Conservation (phyloP, 2,329 filamentous ascomycete species). For the Helotiales sp. region DNA sequence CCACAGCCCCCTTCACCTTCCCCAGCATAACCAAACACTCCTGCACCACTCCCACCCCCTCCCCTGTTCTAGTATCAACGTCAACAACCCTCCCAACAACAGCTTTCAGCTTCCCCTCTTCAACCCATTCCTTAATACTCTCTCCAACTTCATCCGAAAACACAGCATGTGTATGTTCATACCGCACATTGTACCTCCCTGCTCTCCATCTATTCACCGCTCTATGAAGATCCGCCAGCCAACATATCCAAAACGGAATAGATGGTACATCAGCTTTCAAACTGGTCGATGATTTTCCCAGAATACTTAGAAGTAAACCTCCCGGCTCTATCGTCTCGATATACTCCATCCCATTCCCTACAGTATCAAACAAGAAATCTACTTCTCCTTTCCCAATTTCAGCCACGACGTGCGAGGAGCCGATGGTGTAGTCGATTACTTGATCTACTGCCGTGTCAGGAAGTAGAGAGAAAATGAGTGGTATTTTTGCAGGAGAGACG, state of each 20-base stretch:
- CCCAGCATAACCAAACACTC: slow-evolving; percentile 37
- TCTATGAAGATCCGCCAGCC: slow-evolving; percentile 33
- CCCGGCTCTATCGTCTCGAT: slow-evolving; percentile 37
- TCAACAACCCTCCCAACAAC: slow-evolving; percentile 35
- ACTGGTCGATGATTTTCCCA: slow-evolving; percentile 36
- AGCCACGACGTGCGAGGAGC: slow-evolving; percentile 25
- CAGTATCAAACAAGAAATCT: slow-evolving; percentile 44
- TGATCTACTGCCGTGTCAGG: slow-evolving; percentile 41
- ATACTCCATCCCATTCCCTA: slow-evolving; percentile 37
- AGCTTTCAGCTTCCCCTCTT: slow-evolving; percentile 31
- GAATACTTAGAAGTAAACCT: slow-evolving; percentile 39
- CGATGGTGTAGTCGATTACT: slow-evolving; percentile 39
- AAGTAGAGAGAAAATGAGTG: slow-evolving; percentile 37
- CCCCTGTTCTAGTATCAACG: slow-evolving; percentile 29
- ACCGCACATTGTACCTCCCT: neutral
- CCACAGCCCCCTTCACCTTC: slow-evolving; percentile 31
- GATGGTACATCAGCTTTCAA: slow-evolving; percentile 32
- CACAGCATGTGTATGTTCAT: neutral
- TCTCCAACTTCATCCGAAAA: slow-evolving; percentile 34
- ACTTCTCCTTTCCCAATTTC: slow-evolving; percentile 36
- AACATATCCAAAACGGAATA: slow-evolving; percentile 23
- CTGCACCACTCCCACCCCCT: slow-evolving; percentile 33
- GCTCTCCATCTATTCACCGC: slow-evolving; percentile 8
- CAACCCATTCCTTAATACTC: slow-evolving; percentile 27
- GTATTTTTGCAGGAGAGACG: slow-evolving; percentile 42